phyloP scores from a whole-genome alignment of 2,329 filamentous ascomycete species.

The Fusarium staphyleae region DNA sequence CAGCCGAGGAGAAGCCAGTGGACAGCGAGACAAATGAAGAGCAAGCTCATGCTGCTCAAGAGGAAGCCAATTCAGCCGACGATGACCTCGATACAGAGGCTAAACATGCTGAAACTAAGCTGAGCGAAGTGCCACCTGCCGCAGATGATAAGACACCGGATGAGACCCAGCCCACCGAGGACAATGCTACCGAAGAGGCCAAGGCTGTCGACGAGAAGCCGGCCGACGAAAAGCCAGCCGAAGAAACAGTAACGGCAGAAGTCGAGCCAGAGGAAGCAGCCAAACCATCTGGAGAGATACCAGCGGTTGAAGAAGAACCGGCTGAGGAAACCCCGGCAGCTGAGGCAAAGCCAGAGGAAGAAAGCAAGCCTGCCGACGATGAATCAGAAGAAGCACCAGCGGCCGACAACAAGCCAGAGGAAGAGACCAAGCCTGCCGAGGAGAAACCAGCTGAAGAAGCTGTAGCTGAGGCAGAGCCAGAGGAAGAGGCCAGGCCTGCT shows the following conservation, averaged over 20 bases:
- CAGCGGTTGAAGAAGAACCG: not conserved
- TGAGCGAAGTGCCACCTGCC: not conserved
- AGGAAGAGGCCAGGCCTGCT: not conserved
- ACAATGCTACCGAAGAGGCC: not conserved
- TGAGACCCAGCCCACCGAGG: not conserved
- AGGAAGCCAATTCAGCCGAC: not conserved
- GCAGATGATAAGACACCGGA: constrained; percentile 7
- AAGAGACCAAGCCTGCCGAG: not conserved
- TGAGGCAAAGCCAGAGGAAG: constrained; percentile 7
- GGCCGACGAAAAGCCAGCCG: constrained; percentile 3
- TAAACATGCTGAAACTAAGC: not conserved
- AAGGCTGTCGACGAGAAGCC: constrained; percentile 9
- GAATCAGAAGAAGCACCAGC: not conserved
- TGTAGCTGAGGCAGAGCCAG: constrained; percentile 5
- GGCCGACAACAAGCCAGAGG: not conserved
- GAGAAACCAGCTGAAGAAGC: constrained; percentile 5
- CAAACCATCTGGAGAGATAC: not conserved
- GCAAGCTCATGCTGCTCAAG: not conserved
- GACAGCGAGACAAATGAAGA: not conserved
- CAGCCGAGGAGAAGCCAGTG: not conserved
- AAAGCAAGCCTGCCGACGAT: not conserved
- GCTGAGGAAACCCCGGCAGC: not conserved
- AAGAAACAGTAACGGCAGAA: constrained; percentile 5
- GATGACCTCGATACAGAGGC: constrained; percentile 8
- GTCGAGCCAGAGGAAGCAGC: not conserved